Conservation (phyloP, 2,329 filamentous ascomycete genomes). For the Phyllosticta citribraziliensis region DNA sequence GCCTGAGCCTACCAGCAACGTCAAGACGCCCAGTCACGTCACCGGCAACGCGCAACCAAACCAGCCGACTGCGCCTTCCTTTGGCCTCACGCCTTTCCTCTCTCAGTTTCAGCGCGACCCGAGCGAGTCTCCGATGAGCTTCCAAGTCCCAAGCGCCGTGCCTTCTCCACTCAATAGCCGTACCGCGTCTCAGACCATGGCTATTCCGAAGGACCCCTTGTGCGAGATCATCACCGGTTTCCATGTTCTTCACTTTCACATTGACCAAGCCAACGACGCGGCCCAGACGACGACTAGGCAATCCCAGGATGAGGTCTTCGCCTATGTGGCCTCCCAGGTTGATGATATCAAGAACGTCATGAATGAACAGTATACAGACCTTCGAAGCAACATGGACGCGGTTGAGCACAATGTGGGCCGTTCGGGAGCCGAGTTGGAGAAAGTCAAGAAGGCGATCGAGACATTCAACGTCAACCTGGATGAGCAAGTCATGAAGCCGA, state of each 20-base stretch:
- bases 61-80: background rate
- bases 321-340: slow-evolving; percentile 4
- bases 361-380: slow-evolving; percentile 18
- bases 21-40: background rate
- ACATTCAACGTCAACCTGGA: slow-evolving; percentile 14
- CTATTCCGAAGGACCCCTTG: background rate
- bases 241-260: slow-evolving; percentile 26
- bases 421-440: slow-evolving; percentile 14
- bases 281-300: background rate
- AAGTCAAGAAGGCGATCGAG: slow-evolving; percentile 16
- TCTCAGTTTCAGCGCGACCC: slow-evolving; percentile 1
- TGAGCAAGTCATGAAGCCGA: slow-evolving; percentile 16
- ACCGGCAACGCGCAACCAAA: background rate
- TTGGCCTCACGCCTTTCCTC: slow-evolving; percentile 10
- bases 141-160: slow-evolving; percentile 18
- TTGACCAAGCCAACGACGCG: slow-evolving; percentile 19
- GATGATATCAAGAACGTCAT: slow-evolving; percentile 11
- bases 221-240: slow-evolving; percentile 21
- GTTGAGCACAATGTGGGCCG: slow-evolving; percentile 18
- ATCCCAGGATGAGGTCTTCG: slow-evolving; percentile 17
- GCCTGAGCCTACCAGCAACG: background rate
- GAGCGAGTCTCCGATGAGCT: background rate
- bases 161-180: slow-evolving; percentile 16
- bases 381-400: slow-evolving; percentile 19
- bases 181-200: background rate